Evolutionary conservation across 2,329 filamentous ascomycete genomes (phyloP).

Genomic region (Colletotrichum shisoi): DNA sequence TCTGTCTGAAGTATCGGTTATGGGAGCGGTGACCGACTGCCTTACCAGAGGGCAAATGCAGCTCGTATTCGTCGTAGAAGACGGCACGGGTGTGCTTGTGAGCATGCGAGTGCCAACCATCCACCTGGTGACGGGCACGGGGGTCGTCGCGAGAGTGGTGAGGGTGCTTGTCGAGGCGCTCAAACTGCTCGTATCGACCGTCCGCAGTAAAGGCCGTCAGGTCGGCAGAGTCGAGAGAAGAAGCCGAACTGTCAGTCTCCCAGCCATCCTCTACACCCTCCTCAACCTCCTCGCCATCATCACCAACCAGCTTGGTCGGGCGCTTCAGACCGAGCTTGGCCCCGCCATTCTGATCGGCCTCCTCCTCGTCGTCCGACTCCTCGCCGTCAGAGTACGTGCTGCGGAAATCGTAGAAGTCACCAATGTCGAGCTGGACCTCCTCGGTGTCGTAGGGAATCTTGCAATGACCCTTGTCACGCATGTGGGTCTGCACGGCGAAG

Average conservation of each 20-base stretch:
- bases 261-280: conserved; percentile 77
- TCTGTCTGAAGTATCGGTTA: conserved; percentile 90
- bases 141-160: conserved; percentile 78
- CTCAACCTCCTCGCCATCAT: conserved; percentile 59
- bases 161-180: conserved; percentile 73
- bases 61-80: conserved; percentile 91
- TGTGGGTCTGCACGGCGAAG: conserved; percentile 89
- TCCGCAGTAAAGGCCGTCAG: conserved; percentile 81
- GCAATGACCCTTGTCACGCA: conserved; percentile 96
- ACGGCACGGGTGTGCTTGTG: conserved; percentile 78
- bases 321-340: conserved; percentile 75
- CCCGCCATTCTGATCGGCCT: conserved; percentile 63
- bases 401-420: conserved; percentile 96
- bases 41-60: conserved; percentile 89
- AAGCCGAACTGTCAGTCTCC: conserved; percentile 94
- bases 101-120: conserved; percentile 83
- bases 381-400: conserved; percentile 90
- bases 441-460: conserved; percentile 92
- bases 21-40: conserved; percentile 90
- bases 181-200: conserved; percentile 73
- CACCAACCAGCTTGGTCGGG: conserved; percentile 58
- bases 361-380: conserved; percentile 66
- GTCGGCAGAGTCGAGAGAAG: conserved; percentile 85
- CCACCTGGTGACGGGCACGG: conserved; percentile 74
- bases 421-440: conserved; percentile 90